Conservation (phyloP, 1,139 yeast species). For the Zygoascus hellenicus region DNA sequence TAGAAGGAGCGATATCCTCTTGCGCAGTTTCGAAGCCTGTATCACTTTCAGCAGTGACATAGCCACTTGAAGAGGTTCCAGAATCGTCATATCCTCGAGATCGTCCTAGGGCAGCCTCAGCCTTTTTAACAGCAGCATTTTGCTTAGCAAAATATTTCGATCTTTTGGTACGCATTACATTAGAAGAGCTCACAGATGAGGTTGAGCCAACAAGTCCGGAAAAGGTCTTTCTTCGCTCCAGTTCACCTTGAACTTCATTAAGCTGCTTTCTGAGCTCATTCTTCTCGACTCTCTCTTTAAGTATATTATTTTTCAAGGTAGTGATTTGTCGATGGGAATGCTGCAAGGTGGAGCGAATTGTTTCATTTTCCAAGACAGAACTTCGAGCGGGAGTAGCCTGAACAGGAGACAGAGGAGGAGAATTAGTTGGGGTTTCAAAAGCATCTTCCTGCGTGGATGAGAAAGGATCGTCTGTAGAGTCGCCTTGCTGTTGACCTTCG, state of each 20-base stretch:
- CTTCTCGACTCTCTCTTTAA: conserved; percentile 35
- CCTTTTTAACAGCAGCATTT: conserved; percentile 9
- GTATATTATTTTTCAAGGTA: conserved; percentile 26
- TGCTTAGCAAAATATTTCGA: conserved; percentile 15
- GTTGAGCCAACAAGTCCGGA: conserved; percentile 1
- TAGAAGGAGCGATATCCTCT: conserved; percentile 23
- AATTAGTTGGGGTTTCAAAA: conserved; percentile 30
- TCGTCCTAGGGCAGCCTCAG: conserved; percentile 5
- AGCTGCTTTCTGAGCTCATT: conserved; percentile 29
- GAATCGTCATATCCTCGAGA: conserved; percentile 14
- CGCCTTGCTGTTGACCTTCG: background rate
- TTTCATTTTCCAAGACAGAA: conserved; percentile 58
- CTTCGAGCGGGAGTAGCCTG: conserved; percentile 45
- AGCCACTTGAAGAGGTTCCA: conserved; percentile 1
- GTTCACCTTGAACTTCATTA: conserved; percentile 25
- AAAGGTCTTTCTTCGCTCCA: conserved; percentile 11
- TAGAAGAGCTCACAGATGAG: conserved; percentile 11
- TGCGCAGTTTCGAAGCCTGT: conserved; percentile 33
- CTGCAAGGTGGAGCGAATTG: conserved; percentile 57
- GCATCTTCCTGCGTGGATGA: conserved; percentile 27
- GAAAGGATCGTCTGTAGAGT: background rate
- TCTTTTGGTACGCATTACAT: conserved; percentile 17
- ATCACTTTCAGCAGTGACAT: conserved; percentile 25
- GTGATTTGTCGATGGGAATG: conserved; percentile 50
- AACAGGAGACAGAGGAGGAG: conserved; percentile 40